Percentiles rank a stretch among this genome's conserved stretches.
phyloP scores from a whole-genome alignment of 306 rosid species.

The Cicer pinnatifidum region DNA sequence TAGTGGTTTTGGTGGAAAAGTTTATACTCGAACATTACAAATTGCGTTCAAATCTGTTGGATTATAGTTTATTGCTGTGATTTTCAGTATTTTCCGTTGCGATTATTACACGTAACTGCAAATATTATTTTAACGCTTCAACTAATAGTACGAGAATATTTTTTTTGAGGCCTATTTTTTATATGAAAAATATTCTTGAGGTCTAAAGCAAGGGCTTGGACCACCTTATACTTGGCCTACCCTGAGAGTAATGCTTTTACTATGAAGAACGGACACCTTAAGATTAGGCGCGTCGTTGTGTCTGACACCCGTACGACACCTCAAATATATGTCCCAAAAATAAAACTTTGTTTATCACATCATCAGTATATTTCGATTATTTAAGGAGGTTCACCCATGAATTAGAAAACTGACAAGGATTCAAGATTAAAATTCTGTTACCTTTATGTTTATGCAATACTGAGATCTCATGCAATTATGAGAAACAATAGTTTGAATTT shows the following conservation, averaged over 20 bases:
- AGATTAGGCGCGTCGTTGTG: no score
- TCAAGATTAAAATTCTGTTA: constrained; percentile 16
- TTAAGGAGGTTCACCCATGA: constrained; percentile 32
- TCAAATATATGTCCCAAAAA: no score
- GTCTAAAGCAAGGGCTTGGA: neutral
- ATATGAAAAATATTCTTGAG: neutral
- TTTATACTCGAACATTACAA: neutral
- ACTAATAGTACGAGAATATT: neutral
- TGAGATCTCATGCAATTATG: constrained; percentile 27
- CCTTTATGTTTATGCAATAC: constrained; percentile 34
- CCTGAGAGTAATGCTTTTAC: neutral
- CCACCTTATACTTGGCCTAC: neutral
- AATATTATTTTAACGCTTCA: neutral
- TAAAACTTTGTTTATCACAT: neutral
- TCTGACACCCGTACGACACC: no score
- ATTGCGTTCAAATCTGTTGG: neutral
- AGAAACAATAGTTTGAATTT: constrained; percentile 34
- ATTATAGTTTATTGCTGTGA: neutral
- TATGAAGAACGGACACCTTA: no score
- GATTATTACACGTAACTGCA: neutral
- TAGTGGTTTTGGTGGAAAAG: neutral
- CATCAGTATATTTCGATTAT: constrained; percentile 8
- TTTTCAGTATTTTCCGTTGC: constrained; percentile 10
- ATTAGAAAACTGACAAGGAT: constrained; percentile 20
- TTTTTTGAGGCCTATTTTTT: neutral